Percentiles rank a stretch among this genome's conserved stretches.
These are phyloP conservation scores for Cyphellophora europaea DNA, from an alignment of 2,329 filamentous ascomycete species.

Conservation along the genomic window DNA sequence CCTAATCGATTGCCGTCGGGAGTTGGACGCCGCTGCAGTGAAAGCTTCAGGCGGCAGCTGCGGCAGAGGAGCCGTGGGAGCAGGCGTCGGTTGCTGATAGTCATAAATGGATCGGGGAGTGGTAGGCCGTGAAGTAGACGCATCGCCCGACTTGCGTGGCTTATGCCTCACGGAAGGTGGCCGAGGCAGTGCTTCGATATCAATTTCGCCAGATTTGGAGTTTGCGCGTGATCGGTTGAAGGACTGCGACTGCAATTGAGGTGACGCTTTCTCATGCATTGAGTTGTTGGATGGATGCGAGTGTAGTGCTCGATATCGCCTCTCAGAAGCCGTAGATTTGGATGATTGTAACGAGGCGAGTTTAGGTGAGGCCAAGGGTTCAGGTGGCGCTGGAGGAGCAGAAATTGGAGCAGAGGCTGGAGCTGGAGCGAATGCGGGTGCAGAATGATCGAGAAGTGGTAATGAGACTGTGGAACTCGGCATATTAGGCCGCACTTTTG, in stretches of 20 bases:
- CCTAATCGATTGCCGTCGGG: not conserved
- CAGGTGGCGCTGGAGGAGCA: not conserved
- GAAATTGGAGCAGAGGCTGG: slow-evolving; percentile 1
- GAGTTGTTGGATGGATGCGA: slow-evolving; percentile 17
- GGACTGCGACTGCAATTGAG: not conserved
- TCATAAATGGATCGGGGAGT: slow-evolving; percentile 14
- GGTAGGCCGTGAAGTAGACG: slow-evolving; percentile 9
- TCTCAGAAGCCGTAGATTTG: slow-evolving; percentile 17
- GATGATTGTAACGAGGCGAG: slow-evolving; percentile 4
- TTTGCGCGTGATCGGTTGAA: slow-evolving; percentile 6
- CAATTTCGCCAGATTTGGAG: slow-evolving; percentile 8
- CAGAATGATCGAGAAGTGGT: too few relatives aligned
- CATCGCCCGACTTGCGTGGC: slow-evolving; percentile 11
- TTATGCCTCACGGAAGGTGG: slow-evolving; percentile 9
- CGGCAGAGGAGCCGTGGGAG: slow-evolving; percentile 14
- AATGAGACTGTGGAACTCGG: not conserved
- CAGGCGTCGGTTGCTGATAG: slow-evolving; percentile 11
- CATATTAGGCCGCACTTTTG: slow-evolving; percentile 6
- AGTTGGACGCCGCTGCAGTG: slow-evolving; percentile 8
- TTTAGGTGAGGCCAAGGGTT: slow-evolving; percentile 5
- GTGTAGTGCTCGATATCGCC: slow-evolving; percentile 14
- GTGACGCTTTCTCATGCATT: slow-evolving; percentile 1
- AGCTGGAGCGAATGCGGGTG: not conserved
- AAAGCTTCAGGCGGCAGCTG: slow-evolving; percentile 11
- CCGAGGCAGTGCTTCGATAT: slow-evolving; percentile 8